Evolutionary conservation across 2,329 filamentous ascomycete species (phyloP), one percentile per base, ranked within the genome.

Genomic region (Paracoccidioides brasiliensis): DNA sequence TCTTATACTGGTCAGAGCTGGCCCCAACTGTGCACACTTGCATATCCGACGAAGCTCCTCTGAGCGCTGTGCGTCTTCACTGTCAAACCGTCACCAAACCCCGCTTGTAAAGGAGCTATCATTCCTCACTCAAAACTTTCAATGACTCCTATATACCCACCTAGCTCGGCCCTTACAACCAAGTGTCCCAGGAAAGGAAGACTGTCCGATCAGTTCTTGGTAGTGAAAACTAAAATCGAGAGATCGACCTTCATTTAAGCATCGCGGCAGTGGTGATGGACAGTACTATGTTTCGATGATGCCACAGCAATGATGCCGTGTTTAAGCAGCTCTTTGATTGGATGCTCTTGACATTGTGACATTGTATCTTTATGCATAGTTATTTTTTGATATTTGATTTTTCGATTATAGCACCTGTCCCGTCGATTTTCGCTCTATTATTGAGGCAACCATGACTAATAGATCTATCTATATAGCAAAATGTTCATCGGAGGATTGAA

Each of bases 401-500:
- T 44, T 44, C 52, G 30, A 43, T 53, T 53, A 53, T 53, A 43
- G 44, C 14, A 38, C 28, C 10, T 15, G 41, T 33, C 33, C 43
- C 30, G 40, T 12, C 43, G 37, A 49, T 8, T 37, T 42, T 5
- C 5, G 14, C 37, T 46, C 2, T 33, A 51, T 28, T 37, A 42
- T 55, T 38, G 8, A 32, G 48, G 22, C 38, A 33, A 14, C 41
- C 15, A 42, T 65, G 61, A 63, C 70, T 73, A 64, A 71, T 67
- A 60, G 56, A 60, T 59, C 43, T 58, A 63, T 64, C 61, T 57
- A 64, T 58, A 66, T 74, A 98, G 93, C 67, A 98, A 98, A 77
- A 98, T 98, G 93, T 98, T 98, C 66, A 98, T 98, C 72, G 93
- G 93, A 65, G 93, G 93, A 43, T 76, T 98, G 55, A 98, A 98